Conservation (phyloP, 192 early-diverging fungal species). For the Geranomyces variabilis region DNA sequence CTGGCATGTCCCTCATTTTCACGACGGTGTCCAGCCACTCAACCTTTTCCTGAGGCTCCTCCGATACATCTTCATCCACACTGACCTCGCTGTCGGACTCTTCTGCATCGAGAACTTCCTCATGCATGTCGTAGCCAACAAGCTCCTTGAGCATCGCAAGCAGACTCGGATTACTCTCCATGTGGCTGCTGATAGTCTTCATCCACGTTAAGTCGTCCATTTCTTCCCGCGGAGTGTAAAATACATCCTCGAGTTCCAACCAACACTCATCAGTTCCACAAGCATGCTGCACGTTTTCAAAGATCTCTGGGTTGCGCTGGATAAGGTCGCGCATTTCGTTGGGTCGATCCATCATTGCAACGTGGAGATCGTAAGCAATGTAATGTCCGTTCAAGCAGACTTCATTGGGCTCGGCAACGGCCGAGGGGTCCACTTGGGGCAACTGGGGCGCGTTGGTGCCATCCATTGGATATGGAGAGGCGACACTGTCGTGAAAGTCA, state of each 20-base stretch:
- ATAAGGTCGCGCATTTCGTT: conserved; percentile 34
- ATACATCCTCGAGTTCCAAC: conserved; percentile 17
- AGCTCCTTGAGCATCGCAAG: conserved; percentile 29
- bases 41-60: not conserved
- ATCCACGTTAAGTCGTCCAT: conserved; percentile 38
- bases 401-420: conserved; percentile 10
- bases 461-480: conserved; percentile 14
- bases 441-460: not conserved
- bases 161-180: conserved; percentile 24
- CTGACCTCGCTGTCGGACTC: not conserved
- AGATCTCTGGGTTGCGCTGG: conserved; percentile 24
- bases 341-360: conserved; percentile 37
- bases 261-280: conserved; percentile 16
- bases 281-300: conserved; percentile 23
- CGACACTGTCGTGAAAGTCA: not conserved
- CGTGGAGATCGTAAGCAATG: conserved; percentile 35
- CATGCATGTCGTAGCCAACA: conserved; percentile 33
- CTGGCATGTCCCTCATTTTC: conserved; percentile 25
- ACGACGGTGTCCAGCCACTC: conserved; percentile 31
- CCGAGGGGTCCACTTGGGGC: not conserved
- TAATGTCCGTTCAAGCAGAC: conserved; percentile 29
- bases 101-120: conserved; percentile 26
- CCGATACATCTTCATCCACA: not conserved
- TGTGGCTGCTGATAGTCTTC: conserved; percentile 11
- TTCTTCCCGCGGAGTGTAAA: conserved; percentile 26